Conservation (phyloP, 2,329 filamentous ascomycete species). For the Hypoxylon rubiginosum region DNA sequence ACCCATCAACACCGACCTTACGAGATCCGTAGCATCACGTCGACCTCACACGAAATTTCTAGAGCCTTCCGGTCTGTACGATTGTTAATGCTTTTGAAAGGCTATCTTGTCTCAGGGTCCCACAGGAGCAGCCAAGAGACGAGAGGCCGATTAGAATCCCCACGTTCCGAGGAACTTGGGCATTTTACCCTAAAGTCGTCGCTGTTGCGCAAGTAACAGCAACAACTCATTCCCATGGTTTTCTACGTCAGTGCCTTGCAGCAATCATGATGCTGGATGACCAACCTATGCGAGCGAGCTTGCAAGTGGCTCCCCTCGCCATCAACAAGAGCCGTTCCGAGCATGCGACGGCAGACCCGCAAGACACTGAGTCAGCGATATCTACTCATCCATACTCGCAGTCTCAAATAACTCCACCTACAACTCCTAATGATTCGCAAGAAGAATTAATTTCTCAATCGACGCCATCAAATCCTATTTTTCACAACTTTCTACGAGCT, state of each 20-base stretch:
- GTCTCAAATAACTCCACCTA: constrained; percentile 80
- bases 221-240: constrained; percentile 55
- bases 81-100: constrained; percentile 18
- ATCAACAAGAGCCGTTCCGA: constrained; percentile 61
- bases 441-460: constrained; percentile 65
- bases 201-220: constrained; percentile 46
- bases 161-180: constrained; percentile 27
- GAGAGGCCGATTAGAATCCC: constrained; percentile 3
- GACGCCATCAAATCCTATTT: constrained; percentile 71
- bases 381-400: constrained; percentile 60
- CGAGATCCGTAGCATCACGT: constrained; percentile 3
- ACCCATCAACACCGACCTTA: constrained; percentile 10
- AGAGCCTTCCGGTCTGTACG: constrained; percentile 6
- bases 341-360: constrained; percentile 47
- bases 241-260: constrained; percentile 50
- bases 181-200: constrained; percentile 25
- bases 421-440: constrained; percentile 78
- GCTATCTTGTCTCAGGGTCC: constrained; percentile 3
- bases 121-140: constrained; percentile 10
- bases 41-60: constrained; percentile 5
- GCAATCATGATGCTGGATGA: constrained; percentile 64
- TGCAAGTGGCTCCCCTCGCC: constrained; percentile 71
- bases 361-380: constrained; percentile 46
- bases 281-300: constrained; percentile 67
- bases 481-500: constrained; percentile 94